Conservation (phyloP, 73 alveolate species). For the Paramecium tetraurelia region DNA sequence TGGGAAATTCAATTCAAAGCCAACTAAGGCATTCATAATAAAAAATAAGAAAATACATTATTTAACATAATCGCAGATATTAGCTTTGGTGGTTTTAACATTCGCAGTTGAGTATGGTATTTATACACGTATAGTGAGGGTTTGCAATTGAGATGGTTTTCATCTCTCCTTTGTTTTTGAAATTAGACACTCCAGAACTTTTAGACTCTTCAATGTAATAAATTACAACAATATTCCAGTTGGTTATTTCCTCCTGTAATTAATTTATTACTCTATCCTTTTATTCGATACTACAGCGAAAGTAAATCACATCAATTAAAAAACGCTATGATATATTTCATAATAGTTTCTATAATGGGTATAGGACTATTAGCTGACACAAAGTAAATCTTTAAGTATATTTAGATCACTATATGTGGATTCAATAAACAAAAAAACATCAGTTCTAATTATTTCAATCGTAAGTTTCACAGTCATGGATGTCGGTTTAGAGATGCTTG, state of each 20-base stretch:
- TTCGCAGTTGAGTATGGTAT: slow-evolving; percentile 45
- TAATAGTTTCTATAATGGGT: background rate
- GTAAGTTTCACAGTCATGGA: slow-evolving; percentile 1
- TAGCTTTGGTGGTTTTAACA: slow-evolving; percentile 7
- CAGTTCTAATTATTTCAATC: slow-evolving; percentile 4
- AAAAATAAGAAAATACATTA: background rate
- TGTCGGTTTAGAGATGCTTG: slow-evolving; percentile 31
- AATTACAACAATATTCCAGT: background rate
- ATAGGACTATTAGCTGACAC: slow-evolving; percentile 23
- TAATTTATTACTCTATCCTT: slow-evolving; percentile 29
- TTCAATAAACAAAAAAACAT: slow-evolving; percentile 7
- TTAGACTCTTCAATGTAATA: slow-evolving; percentile 29
- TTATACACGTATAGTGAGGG: background rate
- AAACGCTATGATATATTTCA: slow-evolving; percentile 23
- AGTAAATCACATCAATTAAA: slow-evolving; percentile 26
- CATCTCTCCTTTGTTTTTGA: slow-evolving; percentile 13
- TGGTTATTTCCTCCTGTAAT: slow-evolving; percentile 42
- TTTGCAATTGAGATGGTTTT: slow-evolving; percentile 43
- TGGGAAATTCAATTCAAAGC: slow-evolving; percentile 24
- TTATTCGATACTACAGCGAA: slow-evolving; percentile 1
- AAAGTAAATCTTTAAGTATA: background rate
- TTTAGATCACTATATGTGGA: background rate
- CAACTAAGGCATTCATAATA: background rate
- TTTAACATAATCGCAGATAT: background rate
- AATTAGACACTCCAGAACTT: slow-evolving; percentile 31